Conservation (phyloP, 2,329 filamentous ascomycete species). For the Talaromyces albobiverticillius region DNA sequence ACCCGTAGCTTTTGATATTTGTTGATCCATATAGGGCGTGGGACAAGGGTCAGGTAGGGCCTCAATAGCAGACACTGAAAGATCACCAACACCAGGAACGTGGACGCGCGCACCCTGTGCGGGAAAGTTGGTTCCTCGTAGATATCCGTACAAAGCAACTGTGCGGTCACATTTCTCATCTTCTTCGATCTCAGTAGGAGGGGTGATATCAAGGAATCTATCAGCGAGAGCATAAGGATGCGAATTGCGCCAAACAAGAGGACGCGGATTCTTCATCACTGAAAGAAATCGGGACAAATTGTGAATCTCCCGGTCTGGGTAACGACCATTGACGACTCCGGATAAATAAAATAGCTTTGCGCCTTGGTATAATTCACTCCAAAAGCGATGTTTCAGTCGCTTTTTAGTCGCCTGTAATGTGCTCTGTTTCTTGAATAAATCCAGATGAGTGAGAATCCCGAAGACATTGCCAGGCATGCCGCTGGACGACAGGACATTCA, state of each 20-base stretch:
- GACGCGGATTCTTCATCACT: conserved; percentile 98
- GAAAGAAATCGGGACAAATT: conserved; percentile 93
- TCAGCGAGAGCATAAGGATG: conserved; percentile 94
- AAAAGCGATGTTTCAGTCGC: conserved; percentile 88
- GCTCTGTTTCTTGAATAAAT: conserved; percentile 92
- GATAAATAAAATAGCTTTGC: conserved; percentile 97
- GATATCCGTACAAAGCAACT: conserved; percentile 86
- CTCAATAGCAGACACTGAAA: conserved; percentile 79
- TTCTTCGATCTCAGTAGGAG: conserved; percentile 85
- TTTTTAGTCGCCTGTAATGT: conserved; percentile 93
- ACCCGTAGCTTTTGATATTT: conserved; percentile 76
- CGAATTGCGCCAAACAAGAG: conserved; percentile 93
- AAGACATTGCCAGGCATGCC: conserved; percentile 99
- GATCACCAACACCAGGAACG: conserved; percentile 87
- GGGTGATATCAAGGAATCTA: conserved; percentile 91
- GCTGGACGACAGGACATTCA: conserved; percentile 87
- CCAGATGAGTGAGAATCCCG: conserved; percentile 91
- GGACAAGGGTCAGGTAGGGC: conserved; percentile 90
- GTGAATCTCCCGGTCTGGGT: conserved; percentile 93
- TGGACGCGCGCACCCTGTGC: conserved; percentile 83
- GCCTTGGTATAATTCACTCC: conserved; percentile 95
- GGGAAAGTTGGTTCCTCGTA: conserved; percentile 91
- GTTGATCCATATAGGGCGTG: conserved; percentile 86
- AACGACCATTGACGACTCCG: conserved; percentile 92
- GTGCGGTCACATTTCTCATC: conserved; percentile 87